Base-by-base conservation (phyloP, 2,329 filamentous ascomycete genomes). In the Trichoderma sp. region DNA sequence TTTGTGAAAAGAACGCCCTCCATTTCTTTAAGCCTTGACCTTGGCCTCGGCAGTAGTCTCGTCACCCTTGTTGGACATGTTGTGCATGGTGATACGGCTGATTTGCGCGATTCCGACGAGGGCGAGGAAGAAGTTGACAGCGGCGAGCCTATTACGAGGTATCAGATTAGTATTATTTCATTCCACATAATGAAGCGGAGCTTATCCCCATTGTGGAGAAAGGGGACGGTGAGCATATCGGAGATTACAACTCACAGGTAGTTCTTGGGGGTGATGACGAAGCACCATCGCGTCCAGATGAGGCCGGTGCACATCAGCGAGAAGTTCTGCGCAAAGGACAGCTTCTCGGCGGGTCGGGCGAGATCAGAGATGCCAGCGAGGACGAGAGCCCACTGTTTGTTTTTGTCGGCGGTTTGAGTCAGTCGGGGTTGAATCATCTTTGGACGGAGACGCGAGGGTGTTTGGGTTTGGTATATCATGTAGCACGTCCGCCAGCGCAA, bases 201-300 rank as follows among this genome's bases (percentile, higher is more conserved):
- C n/a, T n/a, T n/a, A n/a, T n/a, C n/a, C n/a, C n/a, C n/a, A n/a
- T n/a, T n/a, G n/a, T n/a, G n/a, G n/a, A n/a, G n/a, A n/a, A n/a
- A n/a, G n/a, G n/a, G n/a, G n/a, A n/a, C 48, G 48, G 48, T 13
- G 25, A 8, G 3, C 6, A 22, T 19, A 48, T 54, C 25, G 27
- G 15, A n/a, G 50, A 58, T 22, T 48, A 13, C 17, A 32, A 82
- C 89, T 57, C 83, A 93, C 90, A 97, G 90, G 76, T 93, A 83
- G 85, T 99, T 99, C 81, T 89, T 89, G 68, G 95, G 95, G 81
- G 89, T 93, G 82, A 99, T 99, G 80, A 99, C 91, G 78, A 98
- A 86, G 86, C 95, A 99, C 95, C 95, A 99, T 73, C 95, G 89
- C 54, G 95, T 99, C 95, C 95, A 99, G 86, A 99, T 99, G 72